Base-by-base conservation (phyloP, 2,329 filamentous ascomycete species). In the Orbilia blumenaviensis region DNA sequence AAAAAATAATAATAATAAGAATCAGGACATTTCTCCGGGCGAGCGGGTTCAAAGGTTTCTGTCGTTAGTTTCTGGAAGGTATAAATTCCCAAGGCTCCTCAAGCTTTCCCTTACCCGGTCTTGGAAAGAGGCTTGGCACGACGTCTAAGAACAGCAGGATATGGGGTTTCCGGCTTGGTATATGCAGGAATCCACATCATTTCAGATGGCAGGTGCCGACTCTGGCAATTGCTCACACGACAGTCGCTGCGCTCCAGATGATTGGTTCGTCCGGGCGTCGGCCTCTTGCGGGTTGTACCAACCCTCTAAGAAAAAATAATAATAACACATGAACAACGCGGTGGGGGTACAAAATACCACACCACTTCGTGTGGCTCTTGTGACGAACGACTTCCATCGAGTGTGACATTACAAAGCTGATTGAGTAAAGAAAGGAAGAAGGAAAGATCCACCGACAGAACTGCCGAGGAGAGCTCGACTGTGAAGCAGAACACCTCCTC, bases 101-200 rank as follows among this genome's bases (percentile, higher is more conserved):
- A 62, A 62, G 34, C 32, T 42, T 52, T 42, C 36, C 44, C 34
- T 56, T 56, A 38, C 23, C 54, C 66, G 16, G 29, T 61, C 54
- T 54, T 61, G 54, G 54, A 62, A 62, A 27, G 7, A 27, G 44
- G 52, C 52, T 60, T 69, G 66, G 66, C 46, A 25, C 27, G 23
- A 58, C 27, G 32, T 48, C 29, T 27, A 32, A 25, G 27, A 54
- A 54, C n/a, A 63, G 41, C 27, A 25, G 27, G 60, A 34, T 46
- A 63, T 61, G 36, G 34, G 56, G 48, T 56, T 66, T 46, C 50
- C 21, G 32, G 23, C 46, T 50, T 54, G 63, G 36, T 63, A 54
- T 54, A 21, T 56, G 52, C 52, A 56, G 36, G 16, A 38, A 56
- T 38, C 36, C 48, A 27, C 48, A 54, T 10, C 29, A 3, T 9